Conservation (phyloP, 2,329 filamentous ascomycete genomes). For the Passalora sequoiae region DNA sequence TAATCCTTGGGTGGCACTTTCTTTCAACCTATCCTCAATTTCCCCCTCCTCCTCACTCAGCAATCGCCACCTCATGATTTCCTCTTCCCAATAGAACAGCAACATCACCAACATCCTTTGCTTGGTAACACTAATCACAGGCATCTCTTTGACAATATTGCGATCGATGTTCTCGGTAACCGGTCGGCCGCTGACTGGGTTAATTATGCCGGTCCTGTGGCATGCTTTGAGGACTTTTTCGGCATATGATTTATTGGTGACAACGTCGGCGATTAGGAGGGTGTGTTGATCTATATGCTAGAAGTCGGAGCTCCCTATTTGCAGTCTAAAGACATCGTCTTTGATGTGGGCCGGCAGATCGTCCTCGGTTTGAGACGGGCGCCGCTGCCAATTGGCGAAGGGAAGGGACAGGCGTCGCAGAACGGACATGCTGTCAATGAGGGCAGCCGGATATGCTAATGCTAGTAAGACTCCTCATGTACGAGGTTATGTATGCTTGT, state of each 20-base stretch:
- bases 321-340: slow-evolving; percentile 8
- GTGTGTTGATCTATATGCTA: not conserved
- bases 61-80: slow-evolving; percentile 11
- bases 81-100: slow-evolving; percentile 20
- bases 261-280: slow-evolving; percentile 4
- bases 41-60: slow-evolving; percentile 11
- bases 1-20: not conserved
- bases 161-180: slow-evolving; percentile 9
- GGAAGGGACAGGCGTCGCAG: slow-evolving; percentile 7
- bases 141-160: slow-evolving; percentile 13
- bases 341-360: slow-evolving; percentile 5
- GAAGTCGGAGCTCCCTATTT: slow-evolving; percentile 4
- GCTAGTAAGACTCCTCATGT: too few species aligned
- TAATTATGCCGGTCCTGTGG: slow-evolving; percentile 11
- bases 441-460: too few species aligned
- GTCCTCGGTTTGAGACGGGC: slow-evolving; percentile 1
- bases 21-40: slow-evolving; percentile 2
- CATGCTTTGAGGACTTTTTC: not conserved
- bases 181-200: slow-evolving; percentile 9
- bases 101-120: slow-evolving; percentile 16
- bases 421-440: not conserved
- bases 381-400: slow-evolving; percentile 4
- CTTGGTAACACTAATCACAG: slow-evolving; percentile 12
- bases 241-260: not conserved
- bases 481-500: too few species aligned